phyloP scores from a whole-genome alignment of 2,329 filamentous ascomycete species.

The Colletotrichum kahawae region DNA sequence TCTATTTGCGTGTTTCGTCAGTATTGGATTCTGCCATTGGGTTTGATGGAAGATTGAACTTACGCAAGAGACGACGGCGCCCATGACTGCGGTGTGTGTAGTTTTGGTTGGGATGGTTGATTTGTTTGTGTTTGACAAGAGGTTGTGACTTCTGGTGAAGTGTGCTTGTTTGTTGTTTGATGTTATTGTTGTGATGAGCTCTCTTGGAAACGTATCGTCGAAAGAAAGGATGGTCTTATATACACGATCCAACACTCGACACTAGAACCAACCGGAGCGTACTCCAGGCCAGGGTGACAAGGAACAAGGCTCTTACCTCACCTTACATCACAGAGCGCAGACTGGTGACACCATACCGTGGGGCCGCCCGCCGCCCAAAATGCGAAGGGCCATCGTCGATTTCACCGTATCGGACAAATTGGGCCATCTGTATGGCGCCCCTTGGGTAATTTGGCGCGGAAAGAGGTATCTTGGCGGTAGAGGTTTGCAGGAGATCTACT shows the following conservation, averaged over 20 bases:
- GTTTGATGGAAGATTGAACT: slow-evolving; percentile 40
- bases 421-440: background rate
- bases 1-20: slow-evolving; percentile 40
- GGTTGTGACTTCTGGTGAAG: background rate
- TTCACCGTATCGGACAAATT: background rate
- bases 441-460: background rate
- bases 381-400: background rate
- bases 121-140: background rate
- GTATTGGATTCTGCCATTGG: background rate
- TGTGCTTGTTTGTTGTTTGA: background rate
- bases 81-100: slow-evolving; percentile 61
- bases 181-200: background rate
- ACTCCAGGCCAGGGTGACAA: background rate
- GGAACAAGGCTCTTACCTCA: background rate
- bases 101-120: background rate
- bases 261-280: background rate
- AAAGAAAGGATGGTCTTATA: slow-evolving; percentile 3
- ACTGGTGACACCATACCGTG: slow-evolving; percentile 10
- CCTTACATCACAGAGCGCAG: slow-evolving; percentile 14
- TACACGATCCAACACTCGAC: background rate
- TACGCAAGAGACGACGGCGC: slow-evolving; percentile 85
- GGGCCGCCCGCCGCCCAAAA: background rate
- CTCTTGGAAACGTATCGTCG: background rate
- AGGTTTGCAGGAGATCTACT: slow-evolving; percentile 12
- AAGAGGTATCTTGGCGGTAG: background rate